Evolutionary conservation across 2,329 filamentous ascomycete genomes (phyloP).

Genomic region (Lecanosticta acicola): DNA sequence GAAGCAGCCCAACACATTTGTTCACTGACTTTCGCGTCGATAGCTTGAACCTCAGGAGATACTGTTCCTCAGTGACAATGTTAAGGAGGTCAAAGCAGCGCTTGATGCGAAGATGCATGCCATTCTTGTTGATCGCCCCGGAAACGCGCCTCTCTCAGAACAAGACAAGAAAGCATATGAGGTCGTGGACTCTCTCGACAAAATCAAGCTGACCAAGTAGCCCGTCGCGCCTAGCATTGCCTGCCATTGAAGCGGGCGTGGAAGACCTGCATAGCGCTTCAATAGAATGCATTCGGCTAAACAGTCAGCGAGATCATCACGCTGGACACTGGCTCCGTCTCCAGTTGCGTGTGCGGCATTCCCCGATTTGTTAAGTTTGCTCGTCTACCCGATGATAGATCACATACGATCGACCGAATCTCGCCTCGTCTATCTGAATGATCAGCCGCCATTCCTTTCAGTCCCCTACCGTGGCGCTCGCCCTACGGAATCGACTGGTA

Average conservation of each 20-base stretch:
- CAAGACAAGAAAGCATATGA: constrained; percentile 13
- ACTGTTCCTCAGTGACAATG: constrained; percentile 78
- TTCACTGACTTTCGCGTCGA: constrained; percentile 22
- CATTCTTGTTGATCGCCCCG: constrained; percentile 53
- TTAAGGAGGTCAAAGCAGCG: constrained; percentile 50
- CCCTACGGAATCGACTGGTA: background rate
- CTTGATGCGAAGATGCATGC: constrained; percentile 39
- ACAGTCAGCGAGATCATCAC: too few relatives aligned
- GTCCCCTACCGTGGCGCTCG: too few relatives aligned
- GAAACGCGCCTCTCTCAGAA: constrained; percentile 59
- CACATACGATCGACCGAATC: too few relatives aligned
- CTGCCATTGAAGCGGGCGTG: too few relatives aligned
- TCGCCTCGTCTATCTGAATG: too few relatives aligned
- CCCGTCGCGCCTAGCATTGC: too few relatives aligned
- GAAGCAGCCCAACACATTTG: background rate
- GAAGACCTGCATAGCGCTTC: too few relatives aligned
- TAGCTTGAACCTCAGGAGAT: constrained; percentile 48
- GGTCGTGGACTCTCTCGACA: background rate
- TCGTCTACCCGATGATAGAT: too few relatives aligned
- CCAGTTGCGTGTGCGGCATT: too few relatives aligned
- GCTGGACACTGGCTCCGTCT: too few relatives aligned
- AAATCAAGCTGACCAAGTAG: background rate
- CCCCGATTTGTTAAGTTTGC: too few relatives aligned
- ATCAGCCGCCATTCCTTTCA: background rate
- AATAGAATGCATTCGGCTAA: too few relatives aligned